Evolutionary conservation across 768 basidiomycete genomes (phyloP), one percentile per base, ranked within the genome.

Genomic region (Arthromyces matolae): DNA sequence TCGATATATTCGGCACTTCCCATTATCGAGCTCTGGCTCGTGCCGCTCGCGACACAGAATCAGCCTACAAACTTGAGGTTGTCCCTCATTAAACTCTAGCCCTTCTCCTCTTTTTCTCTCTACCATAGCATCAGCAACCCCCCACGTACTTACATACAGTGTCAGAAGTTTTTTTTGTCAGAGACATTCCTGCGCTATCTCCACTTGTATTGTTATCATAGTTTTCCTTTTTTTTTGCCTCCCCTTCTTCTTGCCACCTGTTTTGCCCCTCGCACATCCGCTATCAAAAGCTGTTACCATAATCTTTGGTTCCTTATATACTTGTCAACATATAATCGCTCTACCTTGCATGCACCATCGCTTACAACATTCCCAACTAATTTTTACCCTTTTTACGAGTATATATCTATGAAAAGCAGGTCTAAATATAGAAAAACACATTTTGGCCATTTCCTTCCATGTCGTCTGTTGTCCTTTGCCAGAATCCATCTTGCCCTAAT

Each of bases 1-100:
- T 78, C 45, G 83, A 88, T 42, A 77, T 91, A 49, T 88, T 92
- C 59, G 88, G 86, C n/a, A 66, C 68, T 36, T 55, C 80, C 34
- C 88, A 88, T 61, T 89, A 78, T 70, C 80, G 76, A 58, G 79
- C 84, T 49, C 70, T 91, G 39, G 81, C 82, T 60, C 79, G 77
- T 59, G 87, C 89, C 22, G 86, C 83, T 59, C 80, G 73, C 54
- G 86, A 89, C 65, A 81, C 78, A 36, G 73, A 78, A 54, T 77
- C 80, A 12, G 79, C 88, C 19, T 90, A 79, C 76, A 88, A 84
- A 60, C 80, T 88, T 53, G 84, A 89, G 62, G 73, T 83, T 60
- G 63, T 81, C 47, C 69, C 74, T 28, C 67, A 67, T 52, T 50
- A 44, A 19, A 13, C 20, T 18, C 28, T 28, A 28, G 38, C 41